Conservation (phyloP, 2,329 filamentous ascomycete genomes). For the Annulohypoxylon truncatum region DNA sequence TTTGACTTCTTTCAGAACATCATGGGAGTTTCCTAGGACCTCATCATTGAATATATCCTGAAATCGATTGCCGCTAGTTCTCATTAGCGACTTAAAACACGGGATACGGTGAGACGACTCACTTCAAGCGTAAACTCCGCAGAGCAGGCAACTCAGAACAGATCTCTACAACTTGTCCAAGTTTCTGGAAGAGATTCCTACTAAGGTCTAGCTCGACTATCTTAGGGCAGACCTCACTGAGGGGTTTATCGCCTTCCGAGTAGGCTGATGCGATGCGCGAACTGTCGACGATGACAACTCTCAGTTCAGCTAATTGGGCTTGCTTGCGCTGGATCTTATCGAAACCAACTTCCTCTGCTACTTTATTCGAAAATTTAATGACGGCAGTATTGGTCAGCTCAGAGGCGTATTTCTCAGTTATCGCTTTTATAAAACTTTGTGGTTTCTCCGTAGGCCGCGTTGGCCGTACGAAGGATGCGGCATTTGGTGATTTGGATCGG, state of each 20-base stretch:
- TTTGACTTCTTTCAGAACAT: conserved; percentile 62
- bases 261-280: conserved; percentile 66
- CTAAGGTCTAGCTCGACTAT: conserved; percentile 86
- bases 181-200: conserved; percentile 79
- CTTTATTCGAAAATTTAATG: conserved; percentile 80
- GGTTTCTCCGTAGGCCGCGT: conserved; percentile 74
- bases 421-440: conserved; percentile 80
- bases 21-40: conserved; percentile 48
- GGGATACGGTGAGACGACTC: conserved; percentile 46
- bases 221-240: conserved; percentile 68
- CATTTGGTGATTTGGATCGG: conserved; percentile 72
- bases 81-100: conserved; percentile 14
- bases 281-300: conserved; percentile 84
- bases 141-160: conserved; percentile 76
- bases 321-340: conserved; percentile 89
- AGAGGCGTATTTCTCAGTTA: conserved; percentile 85
- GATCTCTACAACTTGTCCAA: conserved; percentile 75
- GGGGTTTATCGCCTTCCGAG: conserved; percentile 52
- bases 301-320: conserved; percentile 80
- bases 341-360: conserved; percentile 93
- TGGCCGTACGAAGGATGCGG: conserved; percentile 89
- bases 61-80: conserved; percentile 78
- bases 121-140: conserved; percentile 77
- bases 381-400: conserved; percentile 59
- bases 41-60: conserved; percentile 58